Evolutionary conservation across 306 rosid species (phyloP), one percentile per base, ranked within the genome.

Genomic region (Pyrus pyrifolia): DNA sequence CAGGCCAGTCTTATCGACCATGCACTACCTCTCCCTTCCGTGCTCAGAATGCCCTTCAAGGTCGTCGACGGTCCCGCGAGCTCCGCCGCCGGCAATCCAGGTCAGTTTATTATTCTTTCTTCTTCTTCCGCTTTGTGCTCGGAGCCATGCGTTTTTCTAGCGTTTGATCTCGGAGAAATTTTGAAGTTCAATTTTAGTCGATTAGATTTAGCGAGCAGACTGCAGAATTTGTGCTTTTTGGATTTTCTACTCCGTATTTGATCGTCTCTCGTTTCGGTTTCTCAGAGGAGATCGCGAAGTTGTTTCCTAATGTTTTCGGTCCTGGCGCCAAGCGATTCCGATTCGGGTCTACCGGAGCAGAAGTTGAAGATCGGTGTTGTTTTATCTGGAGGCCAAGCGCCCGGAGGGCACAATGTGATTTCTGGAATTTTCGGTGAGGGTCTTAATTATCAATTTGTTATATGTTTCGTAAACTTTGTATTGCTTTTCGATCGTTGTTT

Each of bases 321-420:
- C 98, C 78, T 96, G 81, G 91, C 81, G 33, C 91, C 90, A 0
- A 73, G 81, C 66, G 89, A 84, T 25, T 63, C 88, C 2, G 52
- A 27, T 22, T 3, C 81, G 4, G 72, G 19, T 51, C 83, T 30
- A 30, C 65, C 87, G 2, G 72, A 73, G 35, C 82, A 71, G 76
- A 88, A 83, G 88, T 46, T 96, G 89, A 96, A 92, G 91, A 89
- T 96, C 23, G 99, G 99, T 7, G 97, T 92, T 4, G 99, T 96
- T 74, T 83, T 92, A 81, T 96, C 99, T 19, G 99, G 99, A 61
- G 99, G 99, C 69, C 97, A 92, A 71, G 98, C 99, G 67, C 98
- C 99, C 1, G 99, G 98, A 42, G 99, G 98, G 5, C 99, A 96
- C 85, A 96, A 96, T 81, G 99, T 96, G 68, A 96, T 96, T 30